These are phyloP conservation scores for Lasiosphaeria ovina DNA, from an alignment of 495 filamentous ascomycete genomes.

Conservation along the genomic window DNA sequence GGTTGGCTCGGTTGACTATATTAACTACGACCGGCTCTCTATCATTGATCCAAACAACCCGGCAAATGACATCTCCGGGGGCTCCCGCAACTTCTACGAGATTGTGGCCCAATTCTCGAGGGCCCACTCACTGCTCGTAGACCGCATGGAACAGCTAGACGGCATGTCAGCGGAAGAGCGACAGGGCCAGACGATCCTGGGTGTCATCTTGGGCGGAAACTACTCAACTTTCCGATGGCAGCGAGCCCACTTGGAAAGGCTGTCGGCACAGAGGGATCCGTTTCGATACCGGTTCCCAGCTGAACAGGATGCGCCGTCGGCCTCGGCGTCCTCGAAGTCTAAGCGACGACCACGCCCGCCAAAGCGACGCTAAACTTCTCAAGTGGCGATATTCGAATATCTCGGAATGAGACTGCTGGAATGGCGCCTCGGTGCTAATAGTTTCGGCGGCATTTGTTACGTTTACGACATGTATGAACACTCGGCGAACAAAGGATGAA, in stretches of 20 bases:
- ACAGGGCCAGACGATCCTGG: constrained; percentile 58
- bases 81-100: constrained; percentile 60
- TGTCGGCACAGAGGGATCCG: constrained; percentile 5
- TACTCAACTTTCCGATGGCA: constrained; percentile 68
- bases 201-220: constrained; percentile 64
- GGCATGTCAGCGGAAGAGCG: constrained; percentile 18
- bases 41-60: constrained; percentile 88
- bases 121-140: constrained; percentile 56
- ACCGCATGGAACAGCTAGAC: constrained; percentile 51
- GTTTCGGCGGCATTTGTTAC: neutral
- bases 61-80: constrained; percentile 82
- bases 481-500: neutral
- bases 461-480: constrained; percentile 4
- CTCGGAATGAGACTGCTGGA: neutral
- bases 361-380: neutral
- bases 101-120: constrained; percentile 64
- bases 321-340: neutral
- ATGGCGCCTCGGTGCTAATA: neutral
- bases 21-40: constrained; percentile 55
- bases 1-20: constrained; percentile 39
- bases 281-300: too few relatives aligned
- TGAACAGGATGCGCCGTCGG: neutral
- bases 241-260: constrained; percentile 44
- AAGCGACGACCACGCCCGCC: constrained; percentile 4
- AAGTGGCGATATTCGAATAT: constrained; percentile 4